phyloP scores from a whole-genome alignment of 129 eudicot genomes.

The Ambrosia trifida region DNA sequence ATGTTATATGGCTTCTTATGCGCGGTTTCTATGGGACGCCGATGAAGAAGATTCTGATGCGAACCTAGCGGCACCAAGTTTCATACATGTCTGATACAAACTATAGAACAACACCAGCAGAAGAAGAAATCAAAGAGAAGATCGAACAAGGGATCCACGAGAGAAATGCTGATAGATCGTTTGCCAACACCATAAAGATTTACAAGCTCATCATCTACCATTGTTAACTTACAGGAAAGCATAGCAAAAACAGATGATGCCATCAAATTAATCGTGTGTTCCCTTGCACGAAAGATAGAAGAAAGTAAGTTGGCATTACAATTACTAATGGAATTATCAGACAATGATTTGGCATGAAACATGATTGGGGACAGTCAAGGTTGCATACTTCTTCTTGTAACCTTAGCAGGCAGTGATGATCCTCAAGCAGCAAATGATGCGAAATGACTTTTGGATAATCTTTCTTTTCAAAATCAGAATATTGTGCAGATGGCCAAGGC shows the following conservation, averaged over 20 bases:
- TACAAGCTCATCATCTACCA: not conserved
- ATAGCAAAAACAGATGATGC: conserved; percentile 38
- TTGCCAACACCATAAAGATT: conserved; percentile 26
- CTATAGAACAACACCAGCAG: conserved; percentile 28
- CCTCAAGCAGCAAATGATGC: conserved; percentile 52
- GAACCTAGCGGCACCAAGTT: too few relatives aligned
- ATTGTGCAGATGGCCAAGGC: conserved; percentile 55
- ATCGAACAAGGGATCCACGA: conserved; percentile 44
- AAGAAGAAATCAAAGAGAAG: conserved; percentile 40
- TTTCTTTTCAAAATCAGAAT: conserved; percentile 44
- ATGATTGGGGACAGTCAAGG: conserved; percentile 46
- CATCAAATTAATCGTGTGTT: conserved; percentile 43
- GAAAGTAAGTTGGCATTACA: conserved; percentile 55
- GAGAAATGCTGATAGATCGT: conserved; percentile 38
- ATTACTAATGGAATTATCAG: conserved; percentile 46
- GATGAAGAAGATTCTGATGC: too few relatives aligned
- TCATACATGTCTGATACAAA: conserved; percentile 38
- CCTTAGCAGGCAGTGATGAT: conserved; percentile 45
- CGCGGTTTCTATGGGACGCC: too few relatives aligned
- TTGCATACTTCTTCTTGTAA: conserved; percentile 58
- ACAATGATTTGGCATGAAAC: conserved; percentile 35
- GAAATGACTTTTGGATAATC: conserved; percentile 43
- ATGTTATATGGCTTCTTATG: too few relatives aligned
- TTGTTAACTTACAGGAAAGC: conserved; percentile 37
- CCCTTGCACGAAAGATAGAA: conserved; percentile 51